Evolutionary conservation across 2,329 filamentous ascomycete genomes (phyloP).

Genomic region (Juglanconis oblonga): DNA sequence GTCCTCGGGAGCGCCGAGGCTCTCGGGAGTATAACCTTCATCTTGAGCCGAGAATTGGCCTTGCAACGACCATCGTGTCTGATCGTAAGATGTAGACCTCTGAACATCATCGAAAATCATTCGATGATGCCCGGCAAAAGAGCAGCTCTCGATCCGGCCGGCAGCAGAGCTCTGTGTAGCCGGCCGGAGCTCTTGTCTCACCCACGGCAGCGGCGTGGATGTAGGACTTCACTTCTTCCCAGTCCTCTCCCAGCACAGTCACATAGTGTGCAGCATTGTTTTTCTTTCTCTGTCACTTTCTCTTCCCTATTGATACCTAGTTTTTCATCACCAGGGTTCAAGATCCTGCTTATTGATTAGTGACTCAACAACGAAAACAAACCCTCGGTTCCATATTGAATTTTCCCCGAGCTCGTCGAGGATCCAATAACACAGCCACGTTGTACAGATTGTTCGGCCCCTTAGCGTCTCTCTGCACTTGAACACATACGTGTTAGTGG

Average conservation of each 20-base stretch:
- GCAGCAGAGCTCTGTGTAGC: background rate
- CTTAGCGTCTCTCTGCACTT: no score
- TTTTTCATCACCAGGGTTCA: background rate
- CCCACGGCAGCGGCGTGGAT: background rate
- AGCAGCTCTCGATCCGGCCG: background rate
- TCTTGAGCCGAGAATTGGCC: conserved; percentile 2
- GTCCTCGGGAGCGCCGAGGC: conserved; percentile 6
- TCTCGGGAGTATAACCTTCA: conserved; percentile 11
- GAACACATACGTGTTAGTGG: no score
- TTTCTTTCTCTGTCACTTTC: background rate
- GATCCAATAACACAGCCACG: background rate
- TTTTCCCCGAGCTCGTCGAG: background rate
- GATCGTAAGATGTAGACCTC: background rate
- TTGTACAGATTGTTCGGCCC: background rate
- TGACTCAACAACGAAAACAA: background rate
- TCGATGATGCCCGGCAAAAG: conserved; percentile 8
- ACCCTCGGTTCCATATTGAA: background rate
- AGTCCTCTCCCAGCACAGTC: background rate
- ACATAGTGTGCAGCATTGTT: background rate
- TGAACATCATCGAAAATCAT: background rate
- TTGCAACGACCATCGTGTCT: conserved; percentile 7
- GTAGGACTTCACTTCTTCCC: background rate
- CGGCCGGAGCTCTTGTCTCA: background rate
- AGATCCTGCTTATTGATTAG: background rate
- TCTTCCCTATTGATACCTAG: no score